phyloP scores from a whole-genome alignment of 1,284 basidiomycete genomes.

The Cutaneotrichosporon daszewskae region DNA sequence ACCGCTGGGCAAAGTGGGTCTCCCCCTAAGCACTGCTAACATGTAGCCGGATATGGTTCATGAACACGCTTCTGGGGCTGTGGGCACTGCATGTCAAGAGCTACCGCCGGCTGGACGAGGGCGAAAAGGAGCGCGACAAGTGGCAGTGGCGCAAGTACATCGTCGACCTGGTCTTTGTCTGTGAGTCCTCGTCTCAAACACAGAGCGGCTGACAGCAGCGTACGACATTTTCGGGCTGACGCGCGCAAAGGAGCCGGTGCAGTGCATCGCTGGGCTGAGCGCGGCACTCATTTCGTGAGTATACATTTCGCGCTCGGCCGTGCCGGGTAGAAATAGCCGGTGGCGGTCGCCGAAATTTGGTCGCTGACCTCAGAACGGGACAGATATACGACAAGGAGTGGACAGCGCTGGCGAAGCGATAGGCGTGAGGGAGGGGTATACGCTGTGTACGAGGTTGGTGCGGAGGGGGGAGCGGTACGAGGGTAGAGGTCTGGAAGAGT shows the following conservation, averaged over 20 bases:
- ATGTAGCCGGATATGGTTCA: constrained; percentile 39
- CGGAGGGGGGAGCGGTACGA: too few species aligned
- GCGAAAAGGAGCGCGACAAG: constrained; percentile 21
- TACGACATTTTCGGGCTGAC: constrained; percentile 40
- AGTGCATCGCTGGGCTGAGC: constrained; percentile 32
- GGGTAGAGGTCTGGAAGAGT: too few species aligned
- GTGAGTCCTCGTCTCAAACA: constrained; percentile 23
- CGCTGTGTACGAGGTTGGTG: too few species aligned
- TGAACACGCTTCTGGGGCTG: constrained; percentile 35
- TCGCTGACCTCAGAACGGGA: constrained; percentile 8
- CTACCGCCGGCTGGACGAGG: constrained; percentile 5
- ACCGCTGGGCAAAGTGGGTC: constrained; percentile 39
- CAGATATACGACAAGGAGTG: constrained; percentile 15
- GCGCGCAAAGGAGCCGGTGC: constrained; percentile 37
- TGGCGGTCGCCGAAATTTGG: neutral
- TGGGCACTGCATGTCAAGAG: constrained; percentile 29
- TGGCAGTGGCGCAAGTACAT: constrained; percentile 37
- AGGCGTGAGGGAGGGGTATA: too few species aligned
- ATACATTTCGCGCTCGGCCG: neutral
- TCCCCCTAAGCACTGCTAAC: constrained; percentile 4
- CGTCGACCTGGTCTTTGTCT: constrained; percentile 40
- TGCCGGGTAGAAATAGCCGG: constrained; percentile 7
- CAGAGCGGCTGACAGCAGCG: constrained; percentile 17
- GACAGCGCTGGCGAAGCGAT: constrained; percentile 6
- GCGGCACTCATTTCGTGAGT: constrained; percentile 40